These are phyloP conservation scores for Kwoniella shivajii DNA, from an alignment of 1,284 basidiomycete genomes.

Conservation along the genomic window DNA sequence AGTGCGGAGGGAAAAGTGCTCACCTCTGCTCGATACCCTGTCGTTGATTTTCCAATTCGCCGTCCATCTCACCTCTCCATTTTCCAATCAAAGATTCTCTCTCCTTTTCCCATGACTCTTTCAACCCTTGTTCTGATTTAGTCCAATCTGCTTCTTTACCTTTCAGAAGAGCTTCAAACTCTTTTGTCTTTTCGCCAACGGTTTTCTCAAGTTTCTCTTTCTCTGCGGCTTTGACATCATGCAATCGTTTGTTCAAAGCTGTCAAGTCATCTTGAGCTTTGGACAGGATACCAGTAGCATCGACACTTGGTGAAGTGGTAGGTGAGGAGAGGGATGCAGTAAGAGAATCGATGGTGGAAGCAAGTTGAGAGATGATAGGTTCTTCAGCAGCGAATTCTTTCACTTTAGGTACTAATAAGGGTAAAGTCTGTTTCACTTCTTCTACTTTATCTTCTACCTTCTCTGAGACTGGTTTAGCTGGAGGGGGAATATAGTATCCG, in stretches of 20 bases:
- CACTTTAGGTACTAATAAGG: slow-evolving; percentile 79
- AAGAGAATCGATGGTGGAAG: slow-evolving; percentile 89
- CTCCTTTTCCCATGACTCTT: slow-evolving; percentile 79
- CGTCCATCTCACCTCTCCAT: slow-evolving; percentile 83
- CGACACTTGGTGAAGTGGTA: slow-evolving; percentile 65
- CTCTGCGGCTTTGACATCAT: slow-evolving; percentile 80
- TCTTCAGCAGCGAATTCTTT: slow-evolving; percentile 74
- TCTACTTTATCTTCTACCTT: slow-evolving; percentile 21
- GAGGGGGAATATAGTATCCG: slow-evolving; percentile 63
- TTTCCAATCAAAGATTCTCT: slow-evolving; percentile 70
- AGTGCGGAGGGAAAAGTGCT: slow-evolving; percentile 25
- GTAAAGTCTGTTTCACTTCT: slow-evolving; percentile 59
- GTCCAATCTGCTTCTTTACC: slow-evolving; percentile 83
- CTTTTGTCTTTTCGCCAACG: slow-evolving; percentile 77
- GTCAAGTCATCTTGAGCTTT: slow-evolving; percentile 81
- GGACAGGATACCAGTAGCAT: slow-evolving; percentile 61
- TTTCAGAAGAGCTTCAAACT: slow-evolving; percentile 81
- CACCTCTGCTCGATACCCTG: slow-evolving; percentile 92
- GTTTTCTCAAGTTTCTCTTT: slow-evolving; percentile 72
- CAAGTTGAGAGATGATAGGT: slow-evolving; percentile 89
- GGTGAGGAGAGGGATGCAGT: slow-evolving; percentile 72
- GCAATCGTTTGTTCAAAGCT: slow-evolving; percentile 74
- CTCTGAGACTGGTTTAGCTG: slow-evolving; percentile 28
- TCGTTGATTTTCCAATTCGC: slow-evolving; percentile 84
- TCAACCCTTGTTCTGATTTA: slow-evolving; percentile 83